A percentile compares a stretch with the other conserved stretches of the same genome.
Conservation (phyloP, 106 monocot genomes). For the Alisma plantagoaquatica region DNA sequence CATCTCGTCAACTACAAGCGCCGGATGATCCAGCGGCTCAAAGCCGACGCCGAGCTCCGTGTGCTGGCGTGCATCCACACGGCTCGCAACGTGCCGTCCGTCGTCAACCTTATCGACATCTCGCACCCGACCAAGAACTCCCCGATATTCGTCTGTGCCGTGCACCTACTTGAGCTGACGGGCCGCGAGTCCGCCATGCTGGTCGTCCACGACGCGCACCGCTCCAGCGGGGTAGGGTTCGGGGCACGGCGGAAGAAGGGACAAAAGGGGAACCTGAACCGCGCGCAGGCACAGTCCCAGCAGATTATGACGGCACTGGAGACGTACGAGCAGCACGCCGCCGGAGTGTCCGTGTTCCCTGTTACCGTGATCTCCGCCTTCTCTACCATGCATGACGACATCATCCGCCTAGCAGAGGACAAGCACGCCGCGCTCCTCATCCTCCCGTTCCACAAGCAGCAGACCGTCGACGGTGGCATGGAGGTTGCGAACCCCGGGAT, state of each 20-base stretch:
- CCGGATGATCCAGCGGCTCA: slow-evolving; percentile 32
- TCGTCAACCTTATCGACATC: slow-evolving; percentile 36
- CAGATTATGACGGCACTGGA: too few relatives aligned
- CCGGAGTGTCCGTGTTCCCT: too few relatives aligned
- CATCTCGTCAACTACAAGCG: slow-evolving; percentile 34
- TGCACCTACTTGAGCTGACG: slow-evolving; percentile 58
- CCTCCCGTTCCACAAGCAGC: too few relatives aligned
- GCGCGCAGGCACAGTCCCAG: too few relatives aligned
- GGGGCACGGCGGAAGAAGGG: slow-evolving; percentile 9
- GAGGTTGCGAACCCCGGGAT: too few relatives aligned
- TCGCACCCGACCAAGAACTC: too few relatives aligned
- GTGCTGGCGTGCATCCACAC: slow-evolving; percentile 40
- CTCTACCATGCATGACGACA: too few relatives aligned
- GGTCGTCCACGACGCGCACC: slow-evolving; percentile 6
- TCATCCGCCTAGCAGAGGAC: too few relatives aligned
- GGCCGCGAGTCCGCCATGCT: slow-evolving; percentile 30
- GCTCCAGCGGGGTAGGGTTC: neutral
- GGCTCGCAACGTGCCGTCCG: slow-evolving; percentile 38
- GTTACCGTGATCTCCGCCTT: too few relatives aligned
- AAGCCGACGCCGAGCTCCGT: slow-evolving; percentile 50
- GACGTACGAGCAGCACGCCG: too few relatives aligned
- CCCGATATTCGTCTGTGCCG: slow-evolving; percentile 40
- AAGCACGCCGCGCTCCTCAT: too few relatives aligned
- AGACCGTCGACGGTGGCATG: too few relatives aligned
- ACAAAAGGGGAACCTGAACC: neutral